phyloP scores from a whole-genome alignment of 1,139 yeast genomes.

The Insectozyma bohioensis region DNA sequence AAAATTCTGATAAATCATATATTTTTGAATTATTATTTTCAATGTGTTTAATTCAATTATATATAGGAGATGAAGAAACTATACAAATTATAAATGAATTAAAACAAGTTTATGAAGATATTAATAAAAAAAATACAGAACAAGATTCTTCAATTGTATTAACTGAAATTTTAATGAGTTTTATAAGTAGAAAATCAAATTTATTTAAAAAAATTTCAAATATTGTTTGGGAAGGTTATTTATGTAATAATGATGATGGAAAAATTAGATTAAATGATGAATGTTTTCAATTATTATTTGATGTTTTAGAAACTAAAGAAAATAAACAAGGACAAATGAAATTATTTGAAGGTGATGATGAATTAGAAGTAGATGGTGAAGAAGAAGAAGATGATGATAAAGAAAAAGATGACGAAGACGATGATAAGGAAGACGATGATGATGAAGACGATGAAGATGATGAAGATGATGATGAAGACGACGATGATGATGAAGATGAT shows the following conservation, averaged over 20 bases:
- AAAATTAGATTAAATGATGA: slow-evolving; percentile 35
- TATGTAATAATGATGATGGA: slow-evolving; percentile 35
- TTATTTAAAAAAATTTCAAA: slow-evolving; percentile 70
- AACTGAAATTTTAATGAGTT: slow-evolving; percentile 77
- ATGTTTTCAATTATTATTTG: slow-evolving; percentile 60
- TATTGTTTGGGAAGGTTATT: slow-evolving; percentile 69
- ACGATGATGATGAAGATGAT: slow-evolving; percentile 28
- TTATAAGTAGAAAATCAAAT: slow-evolving; percentile 69
- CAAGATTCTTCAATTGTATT: slow-evolving; percentile 56
- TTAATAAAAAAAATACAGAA: slow-evolving; percentile 25
- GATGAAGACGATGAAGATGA: slow-evolving; percentile 27
- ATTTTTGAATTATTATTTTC: slow-evolving; percentile 75
- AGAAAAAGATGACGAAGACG: slow-evolving; percentile 37
- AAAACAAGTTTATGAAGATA: slow-evolving; percentile 51
- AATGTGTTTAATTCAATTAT: slow-evolving; percentile 75
- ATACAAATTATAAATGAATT: slow-evolving; percentile 74
- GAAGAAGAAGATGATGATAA: slow-evolving; percentile 29
- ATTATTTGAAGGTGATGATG: slow-evolving; percentile 68
- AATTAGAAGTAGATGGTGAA: slow-evolving; percentile 18
- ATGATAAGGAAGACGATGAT: slow-evolving; percentile 27
- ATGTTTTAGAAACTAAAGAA: slow-evolving; percentile 72
- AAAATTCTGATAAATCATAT: slow-evolving; percentile 20
- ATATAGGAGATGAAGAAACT: slow-evolving; percentile 78
- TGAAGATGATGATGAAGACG: slow-evolving; percentile 30
- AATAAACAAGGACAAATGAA: slow-evolving; percentile 78